Evolutionary conservation across 139 green algal genomes (phyloP), one percentile per base, ranked within the genome.

Genomic region (Tetratostichococcus sp.): DNA sequence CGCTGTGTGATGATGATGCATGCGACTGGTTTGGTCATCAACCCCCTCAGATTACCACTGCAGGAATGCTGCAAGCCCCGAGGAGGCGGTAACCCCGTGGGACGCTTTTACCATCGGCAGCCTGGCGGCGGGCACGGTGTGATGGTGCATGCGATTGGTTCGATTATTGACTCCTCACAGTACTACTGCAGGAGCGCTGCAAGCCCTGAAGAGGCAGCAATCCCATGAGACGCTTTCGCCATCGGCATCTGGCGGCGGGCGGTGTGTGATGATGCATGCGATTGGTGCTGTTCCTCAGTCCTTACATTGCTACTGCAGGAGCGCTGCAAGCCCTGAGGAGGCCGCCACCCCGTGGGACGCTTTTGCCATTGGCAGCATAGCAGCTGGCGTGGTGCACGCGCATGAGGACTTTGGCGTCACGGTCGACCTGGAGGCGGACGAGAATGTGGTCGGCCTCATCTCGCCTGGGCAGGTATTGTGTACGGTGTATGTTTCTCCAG

Each of bases 401-500:
- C 32, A 85, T 19, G 84, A 85, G 72, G 79, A 89, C 19, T 97
- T 93, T 67, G 92, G 92, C 65, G 34, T 91, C 19, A 32, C 93
- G 11, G 85, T 86, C 30, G 90, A 96, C 85, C 77, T 97, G 69
- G 77, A 84, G 23, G 82, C 69, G 0, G 43, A 91, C 69, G 69
- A 83, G 50, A 88, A 94, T 67, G 35, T 92, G 17, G 77, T 92
- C n/a, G 86, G 71, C 16, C 70, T 92, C 17, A 70, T 77, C 39
- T 35, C 85, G 19, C 31, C 65, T 4, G 62, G 77, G 66, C 83
- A 92, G 76, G 58, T 67, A 43, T 39, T n/a, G n/a, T n/a, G n/a
- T n/a, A n/a, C n/a, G n/a, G n/a, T n/a, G n/a, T n/a, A n/a, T n/a
- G n/a, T n/a, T n/a, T n/a, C n/a, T n/a, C n/a, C n/a, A n/a, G n/a